phyloP scores from a whole-genome alignment of 441 rosid genomes.

The Mallotus japonicus region DNA sequence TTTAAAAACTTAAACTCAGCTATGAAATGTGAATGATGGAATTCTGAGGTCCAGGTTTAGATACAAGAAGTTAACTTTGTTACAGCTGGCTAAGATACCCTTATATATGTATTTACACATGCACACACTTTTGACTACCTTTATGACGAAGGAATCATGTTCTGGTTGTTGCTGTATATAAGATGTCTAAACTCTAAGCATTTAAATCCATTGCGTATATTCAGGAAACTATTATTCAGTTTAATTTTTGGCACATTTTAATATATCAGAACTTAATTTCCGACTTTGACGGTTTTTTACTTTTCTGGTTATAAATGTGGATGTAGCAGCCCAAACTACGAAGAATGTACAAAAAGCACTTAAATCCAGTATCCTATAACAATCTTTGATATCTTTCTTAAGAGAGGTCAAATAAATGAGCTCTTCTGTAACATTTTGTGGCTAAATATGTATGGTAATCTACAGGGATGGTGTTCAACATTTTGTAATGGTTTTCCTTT shows the following conservation, averaged over 20 bases:
- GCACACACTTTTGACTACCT: not conserved
- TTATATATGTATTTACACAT: too few species aligned
- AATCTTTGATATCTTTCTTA: not conserved
- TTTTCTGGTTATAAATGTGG: not conserved
- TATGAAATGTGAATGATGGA: not conserved
- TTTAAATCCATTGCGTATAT: not conserved
- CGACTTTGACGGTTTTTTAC: not conserved
- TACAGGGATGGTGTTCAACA: not conserved
- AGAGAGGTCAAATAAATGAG: not conserved
- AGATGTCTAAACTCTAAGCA: not conserved
- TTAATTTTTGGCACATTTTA: not conserved
- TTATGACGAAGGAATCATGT: not conserved
- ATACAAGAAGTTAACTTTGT: not conserved
- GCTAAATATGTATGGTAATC: not conserved
- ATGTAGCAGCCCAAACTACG: not conserved
- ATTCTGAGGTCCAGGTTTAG: conserved; percentile 1
- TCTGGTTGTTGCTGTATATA: not conserved
- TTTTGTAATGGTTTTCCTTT: not conserved
- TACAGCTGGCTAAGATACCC: not conserved
- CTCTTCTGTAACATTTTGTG: conserved; percentile 4
- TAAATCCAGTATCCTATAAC: not conserved
- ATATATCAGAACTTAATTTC: not conserved
- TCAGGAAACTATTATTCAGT: not conserved
- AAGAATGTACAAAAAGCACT: too few species aligned
- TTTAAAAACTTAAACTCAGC: not conserved